A percentile compares a stretch with the other conserved stretches of the same genome.
Evolutionary conservation across 495 filamentous ascomycete species (phyloP).

Genomic region (Podospora didyma): DNA sequence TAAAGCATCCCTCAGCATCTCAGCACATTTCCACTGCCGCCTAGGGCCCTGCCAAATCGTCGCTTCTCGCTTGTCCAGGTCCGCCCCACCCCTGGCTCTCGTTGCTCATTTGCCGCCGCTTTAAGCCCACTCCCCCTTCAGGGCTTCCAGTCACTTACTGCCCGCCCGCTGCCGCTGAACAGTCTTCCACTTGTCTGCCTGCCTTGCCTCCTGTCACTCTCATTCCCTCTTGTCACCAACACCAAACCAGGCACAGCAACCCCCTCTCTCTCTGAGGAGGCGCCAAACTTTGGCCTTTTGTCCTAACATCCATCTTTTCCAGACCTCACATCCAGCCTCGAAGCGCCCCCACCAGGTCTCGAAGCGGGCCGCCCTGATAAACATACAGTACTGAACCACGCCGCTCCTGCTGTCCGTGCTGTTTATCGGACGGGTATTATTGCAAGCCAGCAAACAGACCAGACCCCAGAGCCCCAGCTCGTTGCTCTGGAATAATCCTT

Average conservation of each 20-base stretch:
- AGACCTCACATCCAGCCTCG: no score
- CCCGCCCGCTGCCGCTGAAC: neutral
- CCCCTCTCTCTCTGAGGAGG: neutral
- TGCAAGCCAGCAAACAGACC: constrained; percentile 8
- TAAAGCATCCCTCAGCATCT: constrained; percentile 27
- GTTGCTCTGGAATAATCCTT: constrained; percentile 24
- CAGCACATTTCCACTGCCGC: constrained; percentile 35
- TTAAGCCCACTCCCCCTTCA: constrained; percentile 23
- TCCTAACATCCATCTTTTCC: no score
- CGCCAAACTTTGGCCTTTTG: neutral
- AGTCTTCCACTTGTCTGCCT: neutral
- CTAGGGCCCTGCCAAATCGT: constrained; percentile 29
- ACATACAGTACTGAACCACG: constrained; percentile 13
- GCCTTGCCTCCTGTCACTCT: neutral
- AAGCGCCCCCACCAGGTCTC: constrained; percentile 20
- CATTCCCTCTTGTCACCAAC: constrained; percentile 5
- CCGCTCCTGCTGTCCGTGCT: neutral
- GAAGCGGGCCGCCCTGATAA: constrained; percentile 14
- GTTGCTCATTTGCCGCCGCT: constrained; percentile 30
- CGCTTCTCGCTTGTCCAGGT: constrained; percentile 28
- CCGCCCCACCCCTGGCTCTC: constrained; percentile 10
- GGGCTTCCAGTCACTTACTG: constrained; percentile 2
- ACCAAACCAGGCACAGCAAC: neutral
- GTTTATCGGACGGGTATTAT: constrained; percentile 7
- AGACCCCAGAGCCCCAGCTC: constrained; percentile 22